These are phyloP conservation scores for Solanum pinnatisectum DNA, from an alignment of 257 asterid genomes.

Conservation along the genomic window DNA sequence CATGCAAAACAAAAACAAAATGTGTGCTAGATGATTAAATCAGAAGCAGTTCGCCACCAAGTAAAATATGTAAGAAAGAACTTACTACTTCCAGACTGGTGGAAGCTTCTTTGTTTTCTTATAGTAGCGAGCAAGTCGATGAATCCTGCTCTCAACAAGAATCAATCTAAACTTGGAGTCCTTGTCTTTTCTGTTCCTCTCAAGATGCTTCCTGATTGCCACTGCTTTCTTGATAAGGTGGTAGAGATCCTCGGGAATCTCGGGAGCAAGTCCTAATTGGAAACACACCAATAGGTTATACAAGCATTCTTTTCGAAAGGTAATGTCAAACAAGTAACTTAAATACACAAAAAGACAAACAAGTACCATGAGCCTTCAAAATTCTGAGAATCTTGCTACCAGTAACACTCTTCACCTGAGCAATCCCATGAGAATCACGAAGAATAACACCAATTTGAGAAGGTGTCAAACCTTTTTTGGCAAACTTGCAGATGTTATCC, in stretches of 20 bases:
- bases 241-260: slow-evolving; percentile 32
- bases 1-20: not conserved
- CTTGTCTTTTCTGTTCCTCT: slow-evolving; percentile 33
- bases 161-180: slow-evolving; percentile 34
- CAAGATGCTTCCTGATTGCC: slow-evolving; percentile 33
- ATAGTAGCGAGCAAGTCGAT: slow-evolving; percentile 34
- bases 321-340: not conserved
- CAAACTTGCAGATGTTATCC: slow-evolving; percentile 32
- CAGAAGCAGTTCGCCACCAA: not conserved
- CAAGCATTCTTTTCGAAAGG: too few relatives aligned
- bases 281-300: not conserved
- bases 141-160: slow-evolving; percentile 36
- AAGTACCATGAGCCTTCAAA: slow-evolving; percentile 27
- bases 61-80: not conserved
- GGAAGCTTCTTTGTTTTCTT: slow-evolving; percentile 41
- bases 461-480: slow-evolving; percentile 30
- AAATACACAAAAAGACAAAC: not conserved
- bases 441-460: slow-evolving; percentile 37
- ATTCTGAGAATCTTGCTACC: slow-evolving; percentile 30
- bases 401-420: slow-evolving; percentile 33
- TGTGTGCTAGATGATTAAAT: not conserved
- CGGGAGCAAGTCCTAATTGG: slow-evolving; percentile 25
- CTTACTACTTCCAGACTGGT: slow-evolving; percentile 36
- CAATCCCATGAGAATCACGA: slow-evolving; percentile 39
- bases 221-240: slow-evolving; percentile 38